These are phyloP conservation scores for Parietaria judaica DNA, from an alignment of 306 rosid species.

Conservation along the genomic window DNA sequence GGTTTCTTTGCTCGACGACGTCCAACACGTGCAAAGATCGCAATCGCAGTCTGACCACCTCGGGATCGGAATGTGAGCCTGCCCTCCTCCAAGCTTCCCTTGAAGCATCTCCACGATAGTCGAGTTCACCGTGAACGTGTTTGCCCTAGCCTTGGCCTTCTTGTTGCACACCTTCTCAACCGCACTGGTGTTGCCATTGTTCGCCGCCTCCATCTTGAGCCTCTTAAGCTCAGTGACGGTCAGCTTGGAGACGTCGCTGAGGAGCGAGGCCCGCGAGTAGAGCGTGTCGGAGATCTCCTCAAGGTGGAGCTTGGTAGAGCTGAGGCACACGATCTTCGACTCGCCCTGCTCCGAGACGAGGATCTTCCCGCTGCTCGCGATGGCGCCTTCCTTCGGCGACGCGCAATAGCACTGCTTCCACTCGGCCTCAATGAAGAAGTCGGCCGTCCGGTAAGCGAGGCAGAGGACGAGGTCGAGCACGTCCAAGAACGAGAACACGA, in stretches of 20 bases:
- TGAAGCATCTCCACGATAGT: slow-evolving; percentile 76
- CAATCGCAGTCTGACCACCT: slow-evolving; percentile 97
- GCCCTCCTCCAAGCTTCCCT: slow-evolving; percentile 40
- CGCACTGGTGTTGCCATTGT: background rate
- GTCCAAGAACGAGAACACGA: slow-evolving; percentile 52
- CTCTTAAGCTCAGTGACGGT: slow-evolving; percentile 34
- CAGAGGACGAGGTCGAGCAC: slow-evolving; percentile 59
- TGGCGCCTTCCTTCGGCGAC: slow-evolving; percentile 50
- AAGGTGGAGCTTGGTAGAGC: slow-evolving; percentile 45
- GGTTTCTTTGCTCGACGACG: slow-evolving; percentile 34
- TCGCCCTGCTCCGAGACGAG: slow-evolving; percentile 74
- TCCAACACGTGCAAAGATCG: slow-evolving; percentile 54
- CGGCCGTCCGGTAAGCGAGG: slow-evolving; percentile 52
- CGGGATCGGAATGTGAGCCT: slow-evolving; percentile 26
- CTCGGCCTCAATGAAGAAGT: slow-evolving; percentile 63
- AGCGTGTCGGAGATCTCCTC: slow-evolving; percentile 92
- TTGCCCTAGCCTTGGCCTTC: slow-evolving; percentile 21
- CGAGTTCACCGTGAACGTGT: slow-evolving; percentile 39
- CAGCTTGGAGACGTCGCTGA: slow-evolving; percentile 56
- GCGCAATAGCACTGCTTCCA: slow-evolving; percentile 81
- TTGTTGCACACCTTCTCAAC: slow-evolving; percentile 12
- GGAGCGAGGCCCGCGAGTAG: slow-evolving; percentile 58
- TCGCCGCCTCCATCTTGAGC: slow-evolving; percentile 20
- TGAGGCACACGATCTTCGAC: slow-evolving; percentile 57
- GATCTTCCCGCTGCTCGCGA: slow-evolving; percentile 60